Conservation (phyloP, 23 red algal genomes). For the Agarophyton chilense region DNA sequence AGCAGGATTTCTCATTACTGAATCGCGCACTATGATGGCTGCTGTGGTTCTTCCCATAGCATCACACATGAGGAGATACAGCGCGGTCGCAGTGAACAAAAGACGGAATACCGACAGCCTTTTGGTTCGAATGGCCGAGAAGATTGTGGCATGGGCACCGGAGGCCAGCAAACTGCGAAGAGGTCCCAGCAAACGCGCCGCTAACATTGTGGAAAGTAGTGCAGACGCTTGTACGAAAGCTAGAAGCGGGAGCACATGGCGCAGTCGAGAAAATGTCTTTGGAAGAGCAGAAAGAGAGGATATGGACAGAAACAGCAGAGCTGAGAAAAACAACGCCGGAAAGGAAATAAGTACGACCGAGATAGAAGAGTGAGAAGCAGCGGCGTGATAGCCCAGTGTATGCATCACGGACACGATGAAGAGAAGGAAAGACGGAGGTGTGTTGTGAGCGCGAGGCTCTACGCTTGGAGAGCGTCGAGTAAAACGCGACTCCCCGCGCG, state of each 20-base stretch:
- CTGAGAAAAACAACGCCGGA: conserved; percentile 12
- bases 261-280: conserved; percentile 4
- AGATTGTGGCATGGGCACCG: neutral
- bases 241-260: neutral
- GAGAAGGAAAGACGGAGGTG: neutral
- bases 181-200: conserved; percentile 14
- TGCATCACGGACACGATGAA: conserved; percentile 11
- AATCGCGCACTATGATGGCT: conserved; percentile 12
- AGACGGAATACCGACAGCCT: conserved; percentile 10
- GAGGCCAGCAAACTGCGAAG: conserved; percentile 12
- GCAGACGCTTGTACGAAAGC: neutral
- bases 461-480: conserved; percentile 44
- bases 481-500: conserved; percentile 62
- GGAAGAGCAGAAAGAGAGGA: conserved; percentile 1
- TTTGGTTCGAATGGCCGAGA: neutral
- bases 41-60: conserved; percentile 27
- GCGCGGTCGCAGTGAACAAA: neutral
- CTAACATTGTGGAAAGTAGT: neutral
- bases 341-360: conserved; percentile 9
- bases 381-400: neutral
- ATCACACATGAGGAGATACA: conserved; percentile 11
- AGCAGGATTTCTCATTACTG: conserved; percentile 13
- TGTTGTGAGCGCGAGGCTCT: conserved; percentile 18
- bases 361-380: neutral
- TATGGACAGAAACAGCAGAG: neutral